Evolutionary conservation across 1,139 yeast species (phyloP).

Genomic region (Saccharomyces hybrid): DNA sequence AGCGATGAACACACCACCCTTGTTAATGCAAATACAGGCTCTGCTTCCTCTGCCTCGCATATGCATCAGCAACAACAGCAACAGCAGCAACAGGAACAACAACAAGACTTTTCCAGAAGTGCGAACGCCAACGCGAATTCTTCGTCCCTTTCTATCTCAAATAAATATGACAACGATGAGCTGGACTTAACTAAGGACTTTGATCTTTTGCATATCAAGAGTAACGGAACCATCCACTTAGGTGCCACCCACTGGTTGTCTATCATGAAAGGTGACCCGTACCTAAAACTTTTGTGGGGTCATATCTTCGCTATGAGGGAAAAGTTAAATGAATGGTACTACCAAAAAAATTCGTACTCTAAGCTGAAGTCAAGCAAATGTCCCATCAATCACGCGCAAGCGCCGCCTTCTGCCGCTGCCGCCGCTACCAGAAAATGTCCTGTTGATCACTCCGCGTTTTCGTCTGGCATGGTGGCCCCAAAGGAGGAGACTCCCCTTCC

Average conservation of each 20-base stretch:
- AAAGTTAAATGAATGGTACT: constrained; percentile 33
- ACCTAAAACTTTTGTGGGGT: constrained; percentile 44
- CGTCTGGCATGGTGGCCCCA: neutral
- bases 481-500: neutral
- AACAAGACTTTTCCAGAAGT: neutral
- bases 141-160: neutral
- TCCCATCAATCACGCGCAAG: constrained; percentile 1
- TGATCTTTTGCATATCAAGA: constrained; percentile 44
- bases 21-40: neutral
- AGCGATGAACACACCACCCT: neutral
- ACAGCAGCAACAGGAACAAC: neutral
- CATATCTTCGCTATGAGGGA: constrained; percentile 44
- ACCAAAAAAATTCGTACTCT: constrained; percentile 12
- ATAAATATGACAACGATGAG: constrained; percentile 31
- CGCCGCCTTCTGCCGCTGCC: neutral
- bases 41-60: neutral
- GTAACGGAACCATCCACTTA: constrained; percentile 43
- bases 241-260: constrained; percentile 50
- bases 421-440: constrained; percentile 3
- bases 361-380: neutral
- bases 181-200: constrained; percentile 41
- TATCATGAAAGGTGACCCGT: constrained; percentile 46
- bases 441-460: constrained; percentile 4
- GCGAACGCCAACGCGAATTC: neutral
- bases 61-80: neutral